These are phyloP conservation scores for Eleusine coracana DNA, from an alignment of 176 grass and related monocot species.

Conservation along the genomic window DNA sequence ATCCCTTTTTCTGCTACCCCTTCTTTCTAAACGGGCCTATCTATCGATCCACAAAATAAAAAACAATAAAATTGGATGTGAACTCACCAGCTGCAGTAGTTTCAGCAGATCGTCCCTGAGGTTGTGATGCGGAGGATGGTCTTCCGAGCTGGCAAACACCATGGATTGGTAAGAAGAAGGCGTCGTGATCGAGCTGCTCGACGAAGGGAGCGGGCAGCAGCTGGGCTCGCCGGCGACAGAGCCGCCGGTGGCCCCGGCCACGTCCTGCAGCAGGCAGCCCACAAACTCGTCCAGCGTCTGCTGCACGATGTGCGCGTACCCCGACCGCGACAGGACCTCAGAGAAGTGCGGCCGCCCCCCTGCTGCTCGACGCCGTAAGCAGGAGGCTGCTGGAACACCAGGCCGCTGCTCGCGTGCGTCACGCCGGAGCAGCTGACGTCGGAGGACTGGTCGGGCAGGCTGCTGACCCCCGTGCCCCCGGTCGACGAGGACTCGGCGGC, in stretches of 20 bases:
- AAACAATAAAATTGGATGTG: neutral
- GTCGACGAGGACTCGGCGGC: conserved; percentile 39
- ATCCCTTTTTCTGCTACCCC: too few species aligned
- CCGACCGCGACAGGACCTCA: conserved; percentile 50
- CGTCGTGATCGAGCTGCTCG: conserved; percentile 45
- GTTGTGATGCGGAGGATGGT: conserved; percentile 31
- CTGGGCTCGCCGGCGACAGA: conserved; percentile 28
- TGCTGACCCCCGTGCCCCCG: conserved; percentile 25
- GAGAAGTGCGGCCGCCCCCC: conserved; percentile 43
- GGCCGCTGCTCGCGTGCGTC: conserved; percentile 37
- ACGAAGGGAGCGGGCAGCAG: conserved; percentile 41
- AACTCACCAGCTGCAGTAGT: conserved; percentile 68
- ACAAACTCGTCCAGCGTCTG: conserved; percentile 68
- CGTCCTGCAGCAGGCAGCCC: conserved; percentile 48
- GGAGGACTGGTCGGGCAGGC: conserved; percentile 50
- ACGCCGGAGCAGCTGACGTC: conserved; percentile 67
- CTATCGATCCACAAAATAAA: neutral
- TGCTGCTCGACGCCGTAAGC: neutral
- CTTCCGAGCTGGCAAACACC: conserved; percentile 30
- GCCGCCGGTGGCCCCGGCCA: conserved; percentile 31
- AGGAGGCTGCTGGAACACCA: conserved; percentile 14
- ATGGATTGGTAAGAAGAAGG: conserved; percentile 27
- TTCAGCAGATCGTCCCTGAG: conserved; percentile 56
- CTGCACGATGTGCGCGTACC: conserved; percentile 59
- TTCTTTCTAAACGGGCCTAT: too few species aligned